A percentile compares a stretch with the other conserved stretches of the same genome.
Evolutionary conservation across 352 stramenopile species (phyloP).

Genomic region (Salisapilia sapeloensis): DNA sequence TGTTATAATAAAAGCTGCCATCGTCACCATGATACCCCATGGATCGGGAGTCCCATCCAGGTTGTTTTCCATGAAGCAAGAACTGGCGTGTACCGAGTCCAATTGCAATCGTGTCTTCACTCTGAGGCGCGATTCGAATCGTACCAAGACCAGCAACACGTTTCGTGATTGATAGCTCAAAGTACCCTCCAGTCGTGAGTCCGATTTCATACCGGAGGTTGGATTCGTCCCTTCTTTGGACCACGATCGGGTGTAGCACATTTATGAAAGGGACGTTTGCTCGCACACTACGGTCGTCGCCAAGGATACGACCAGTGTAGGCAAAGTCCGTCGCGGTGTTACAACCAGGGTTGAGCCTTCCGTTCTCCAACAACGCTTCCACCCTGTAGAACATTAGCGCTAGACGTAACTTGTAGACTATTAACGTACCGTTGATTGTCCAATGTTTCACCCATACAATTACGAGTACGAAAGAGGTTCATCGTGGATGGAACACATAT

Average conservation of each 20-base stretch:
- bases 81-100: slow-evolving; percentile 35
- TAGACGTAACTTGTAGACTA: no score
- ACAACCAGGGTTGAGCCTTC: background rate
- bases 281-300: slow-evolving; percentile 46
- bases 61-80: slow-evolving; percentile 38
- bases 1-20: slow-evolving; percentile 39
- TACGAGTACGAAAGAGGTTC: slow-evolving; percentile 13
- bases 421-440: no score
- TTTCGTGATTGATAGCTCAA: slow-evolving; percentile 40
- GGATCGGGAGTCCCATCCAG: slow-evolving; percentile 43
- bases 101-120: slow-evolving; percentile 54
- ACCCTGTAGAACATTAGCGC: slow-evolving; percentile 3
- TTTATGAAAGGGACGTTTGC: slow-evolving; percentile 46
- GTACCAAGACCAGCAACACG: slow-evolving; percentile 6
- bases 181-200: slow-evolving; percentile 43
- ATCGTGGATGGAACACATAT: slow-evolving; percentile 41
- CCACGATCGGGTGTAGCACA: slow-evolving; percentile 37
- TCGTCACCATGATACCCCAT: slow-evolving; percentile 72
- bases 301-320: slow-evolving; percentile 22
- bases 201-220: slow-evolving; percentile 21
- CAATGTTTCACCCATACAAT: no score
- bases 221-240: slow-evolving; percentile 10
- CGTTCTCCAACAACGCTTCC: no score
- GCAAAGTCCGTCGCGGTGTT: slow-evolving; percentile 31
- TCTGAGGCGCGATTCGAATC: no score